These are phyloP conservation scores for Exophiala mesophila DNA, from an alignment of 2,329 filamentous ascomycete genomes.

Conservation along the genomic window DNA sequence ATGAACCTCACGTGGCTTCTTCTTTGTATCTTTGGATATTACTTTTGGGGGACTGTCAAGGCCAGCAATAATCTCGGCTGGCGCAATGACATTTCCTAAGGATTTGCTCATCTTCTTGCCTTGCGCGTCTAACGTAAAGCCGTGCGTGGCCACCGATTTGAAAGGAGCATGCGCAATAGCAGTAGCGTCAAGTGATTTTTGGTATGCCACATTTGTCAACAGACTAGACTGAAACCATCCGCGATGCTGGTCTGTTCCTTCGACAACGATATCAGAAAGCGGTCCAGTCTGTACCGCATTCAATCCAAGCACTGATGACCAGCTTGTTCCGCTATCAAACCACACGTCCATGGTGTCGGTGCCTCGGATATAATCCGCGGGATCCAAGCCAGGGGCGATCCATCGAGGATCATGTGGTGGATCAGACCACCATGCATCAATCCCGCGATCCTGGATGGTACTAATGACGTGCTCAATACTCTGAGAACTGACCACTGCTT, in stretches of 20 bases:
- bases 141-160: slow-evolving; percentile 86
- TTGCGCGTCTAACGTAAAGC: slow-evolving; percentile 81
- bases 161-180: slow-evolving; percentile 61
- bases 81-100: slow-evolving; percentile 79
- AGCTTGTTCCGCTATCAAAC: slow-evolving; percentile 97
- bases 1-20: slow-evolving; percentile 50
- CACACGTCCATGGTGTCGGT: slow-evolving; percentile 98
- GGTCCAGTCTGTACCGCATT: slow-evolving; percentile 26
- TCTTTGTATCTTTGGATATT: slow-evolving; percentile 29
- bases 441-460: slow-evolving; percentile 69
- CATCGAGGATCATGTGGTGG: slow-evolving; percentile 68
- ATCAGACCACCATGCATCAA: slow-evolving; percentile 95
- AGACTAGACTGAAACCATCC: slow-evolving; percentile 98
- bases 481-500: slow-evolving; percentile 72
- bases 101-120: slow-evolving; percentile 99
- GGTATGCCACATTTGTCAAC: slow-evolving; percentile 71
- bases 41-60: slow-evolving; percentile 50
- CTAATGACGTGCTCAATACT: slow-evolving; percentile 80
- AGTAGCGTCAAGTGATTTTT: slow-evolving; percentile 31
- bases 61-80: slow-evolving; percentile 79
- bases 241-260: slow-evolving; percentile 92
- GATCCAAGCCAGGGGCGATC: slow-evolving; percentile 62
- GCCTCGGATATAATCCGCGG: slow-evolving; percentile 55
- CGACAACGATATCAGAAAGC: slow-evolving; percentile 78
- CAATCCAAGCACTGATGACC: slow-evolving; percentile 54